A percentile compares a stretch with the other conserved stretches of the same genome.
Conservation (phyloP, 164 flowering plant genomes). For the Vitis amurensis region DNA sequence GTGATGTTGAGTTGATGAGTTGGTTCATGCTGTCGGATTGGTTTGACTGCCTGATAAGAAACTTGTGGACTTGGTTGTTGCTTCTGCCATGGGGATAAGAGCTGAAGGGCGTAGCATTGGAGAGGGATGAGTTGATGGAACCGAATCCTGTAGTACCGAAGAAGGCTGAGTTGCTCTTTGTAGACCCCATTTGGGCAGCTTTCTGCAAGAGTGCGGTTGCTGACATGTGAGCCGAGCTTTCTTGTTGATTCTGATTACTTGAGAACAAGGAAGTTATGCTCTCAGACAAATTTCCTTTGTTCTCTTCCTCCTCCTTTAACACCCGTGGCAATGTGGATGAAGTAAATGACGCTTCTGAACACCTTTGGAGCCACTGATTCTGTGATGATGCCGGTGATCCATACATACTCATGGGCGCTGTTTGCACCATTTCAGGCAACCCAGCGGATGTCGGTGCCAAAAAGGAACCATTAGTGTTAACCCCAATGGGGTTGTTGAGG, state of each 20-base stretch:
- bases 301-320: slow-evolving; percentile 28
- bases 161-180: slow-evolving; percentile 39
- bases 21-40: slow-evolving; percentile 21
- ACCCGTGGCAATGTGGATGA: slow-evolving; percentile 15
- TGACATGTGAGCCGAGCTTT: slow-evolving; percentile 39
- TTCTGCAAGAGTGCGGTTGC: slow-evolving; percentile 76
- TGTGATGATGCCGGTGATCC: slow-evolving; percentile 17
- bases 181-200: slow-evolving; percentile 80
- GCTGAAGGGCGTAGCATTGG: slow-evolving; percentile 10
- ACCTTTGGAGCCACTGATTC: slow-evolving; percentile 15
- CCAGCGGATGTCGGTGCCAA: slow-evolving; percentile 15
- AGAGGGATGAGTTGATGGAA: slow-evolving; percentile 28
- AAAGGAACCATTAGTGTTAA: slow-evolving; percentile 13
- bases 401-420: slow-evolving; percentile 26
- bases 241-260: slow-evolving; percentile 7
- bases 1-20: slow-evolving; percentile 1
- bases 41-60: slow-evolving; percentile 15
- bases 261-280: slow-evolving; percentile 24
- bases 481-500: slow-evolving; percentile 20
- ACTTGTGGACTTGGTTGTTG: slow-evolving; percentile 1
- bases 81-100: background rate
- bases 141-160: slow-evolving; percentile 22
- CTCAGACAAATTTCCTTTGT: slow-evolving; percentile 20
- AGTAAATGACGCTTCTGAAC: slow-evolving; percentile 13
- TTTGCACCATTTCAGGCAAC: slow-evolving; percentile 27